phyloP scores from a whole-genome alignment of 805 yeast genomes.

The Hermanozyma aechmeae region DNA sequence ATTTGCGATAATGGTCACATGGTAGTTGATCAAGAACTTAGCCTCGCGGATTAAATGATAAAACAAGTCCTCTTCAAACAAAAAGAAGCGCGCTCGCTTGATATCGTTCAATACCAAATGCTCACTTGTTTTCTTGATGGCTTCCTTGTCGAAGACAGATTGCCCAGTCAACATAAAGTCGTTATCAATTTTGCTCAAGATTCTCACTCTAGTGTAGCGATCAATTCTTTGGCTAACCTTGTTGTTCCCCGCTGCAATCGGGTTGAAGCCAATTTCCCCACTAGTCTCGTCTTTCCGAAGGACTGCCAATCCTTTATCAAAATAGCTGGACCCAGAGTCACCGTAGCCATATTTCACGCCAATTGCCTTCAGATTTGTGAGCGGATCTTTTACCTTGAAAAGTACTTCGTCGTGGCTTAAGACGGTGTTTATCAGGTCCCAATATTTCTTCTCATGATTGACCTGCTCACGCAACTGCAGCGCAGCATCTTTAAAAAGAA shows the following conservation, averaged over 20 bases:
- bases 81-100: slow-evolving; percentile 55
- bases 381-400: slow-evolving; percentile 53
- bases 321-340: slow-evolving; percentile 77
- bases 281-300: slow-evolving; percentile 38
- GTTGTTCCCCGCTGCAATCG: slow-evolving; percentile 14
- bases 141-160: slow-evolving; percentile 23
- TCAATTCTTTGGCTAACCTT: slow-evolving; percentile 26
- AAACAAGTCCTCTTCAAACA: slow-evolving; percentile 87
- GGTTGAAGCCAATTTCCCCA: slow-evolving; percentile 26
- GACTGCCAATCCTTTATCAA: slow-evolving; percentile 69
- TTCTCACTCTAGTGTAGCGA: slow-evolving; percentile 49
- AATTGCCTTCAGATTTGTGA: slow-evolving; percentile 39
- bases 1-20: slow-evolving; percentile 56
- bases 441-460: slow-evolving; percentile 53
- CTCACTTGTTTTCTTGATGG: slow-evolving; percentile 1
- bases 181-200: slow-evolving; percentile 45
- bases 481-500: slow-evolving; percentile 42
- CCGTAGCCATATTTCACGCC: slow-evolving; percentile 88
- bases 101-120: slow-evolving; percentile 40
- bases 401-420: slow-evolving; percentile 47
- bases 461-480: slow-evolving; percentile 44
- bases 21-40: slow-evolving; percentile 52
- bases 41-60: slow-evolving; percentile 74
- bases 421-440: slow-evolving; percentile 46
- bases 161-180: slow-evolving; percentile 53